These are phyloP conservation scores for Blumeria hordei DNA, from an alignment of 2,329 filamentous ascomycete genomes.

Conservation along the genomic window DNA sequence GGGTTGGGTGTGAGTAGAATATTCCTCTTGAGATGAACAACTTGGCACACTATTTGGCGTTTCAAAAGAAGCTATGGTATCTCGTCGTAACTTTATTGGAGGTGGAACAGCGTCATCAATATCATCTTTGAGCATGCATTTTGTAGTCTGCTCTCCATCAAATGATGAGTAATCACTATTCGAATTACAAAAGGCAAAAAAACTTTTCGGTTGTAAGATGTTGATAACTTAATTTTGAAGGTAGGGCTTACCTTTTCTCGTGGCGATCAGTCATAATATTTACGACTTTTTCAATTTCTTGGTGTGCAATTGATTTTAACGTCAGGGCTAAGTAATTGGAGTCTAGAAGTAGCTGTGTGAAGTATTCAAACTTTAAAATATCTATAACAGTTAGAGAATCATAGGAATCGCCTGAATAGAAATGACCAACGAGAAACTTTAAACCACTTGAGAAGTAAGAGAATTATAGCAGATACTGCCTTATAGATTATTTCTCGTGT, in stretches of 20 bases:
- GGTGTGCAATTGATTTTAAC: constrained; percentile 78
- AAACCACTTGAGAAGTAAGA: constrained; percentile 88
- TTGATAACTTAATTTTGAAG: background rate
- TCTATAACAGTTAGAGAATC: constrained; percentile 26
- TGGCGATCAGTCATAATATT: constrained; percentile 65
- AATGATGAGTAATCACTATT: constrained; percentile 26
- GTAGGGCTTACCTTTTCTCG: constrained; percentile 44
- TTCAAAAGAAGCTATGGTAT: constrained; percentile 21
- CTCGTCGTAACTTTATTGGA: constrained; percentile 41
- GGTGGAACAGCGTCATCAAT: constrained; percentile 66
- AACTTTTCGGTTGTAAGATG: constrained; percentile 25
- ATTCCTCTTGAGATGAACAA: constrained; percentile 12
- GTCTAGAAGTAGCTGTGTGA: constrained; percentile 80
- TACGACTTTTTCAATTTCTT: constrained; percentile 76
- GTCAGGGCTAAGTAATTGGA: constrained; percentile 87
- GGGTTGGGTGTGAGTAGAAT: constrained; percentile 9
- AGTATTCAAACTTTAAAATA: constrained; percentile 82
- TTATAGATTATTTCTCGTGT: constrained; percentile 75
- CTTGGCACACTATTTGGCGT: constrained; percentile 14
- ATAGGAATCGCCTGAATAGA: constrained; percentile 5
- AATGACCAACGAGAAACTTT: constrained; percentile 59
- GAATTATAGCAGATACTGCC: constrained; percentile 67
- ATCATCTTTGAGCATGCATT: constrained; percentile 14
- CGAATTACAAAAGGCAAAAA: constrained; percentile 72
- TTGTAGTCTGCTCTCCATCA: constrained; percentile 6